Evolutionary conservation across 2,329 filamentous ascomycete species (phyloP), one percentile per base, ranked within the genome.

Genomic region (Colletotrichum orbiculare): DNA sequence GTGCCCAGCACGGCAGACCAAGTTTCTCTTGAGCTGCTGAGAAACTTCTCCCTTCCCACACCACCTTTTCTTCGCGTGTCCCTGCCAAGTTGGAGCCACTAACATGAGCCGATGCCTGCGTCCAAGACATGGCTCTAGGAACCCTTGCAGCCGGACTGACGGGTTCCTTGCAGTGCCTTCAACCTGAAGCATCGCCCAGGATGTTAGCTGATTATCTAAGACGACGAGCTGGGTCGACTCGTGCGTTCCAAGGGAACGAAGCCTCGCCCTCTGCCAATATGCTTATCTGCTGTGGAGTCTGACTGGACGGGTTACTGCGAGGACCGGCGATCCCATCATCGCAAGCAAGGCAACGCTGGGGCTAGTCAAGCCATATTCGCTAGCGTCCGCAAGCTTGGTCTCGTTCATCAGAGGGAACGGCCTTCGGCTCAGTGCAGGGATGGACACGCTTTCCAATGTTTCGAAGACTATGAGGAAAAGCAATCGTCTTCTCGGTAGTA

Each of bases 341-440:
- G 25, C 41, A 41, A 41, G 34, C 62, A 49, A 13, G 54, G 15
- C 43, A 46, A 62, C 58, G 63, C 47, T 53, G 47, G 47, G 48
- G 47, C 63, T 63, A 66, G 53, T 35, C 35, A 66, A 63, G 63
- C 63, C 63, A 66, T 48, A 25, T 63, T 66, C 63, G 52, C 47
- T 66, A 66, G 63, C 49, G 52, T 63, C 52, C 58, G 58, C 58
- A 45, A 39, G 52, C 52, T 49, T 57, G 45, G 37, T 52, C 47
- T 56, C 25, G 52, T 57, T n/a, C 13, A 37, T 50, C 52, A 11
- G n/a, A 33, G 37, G 46, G 46, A 37, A 15, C 38, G 25, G 37
- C 39, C 17, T 7, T 46, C 38, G 55, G 55, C 46, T 47, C 46
- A 34, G 38, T 35, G 58, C 58, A 66, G 63, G 63, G 63, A 66